Evolutionary conservation across 2,329 filamentous ascomycete species (phyloP), one percentile per base, ranked within the genome.

Genomic region (Fusarium sp.): DNA sequence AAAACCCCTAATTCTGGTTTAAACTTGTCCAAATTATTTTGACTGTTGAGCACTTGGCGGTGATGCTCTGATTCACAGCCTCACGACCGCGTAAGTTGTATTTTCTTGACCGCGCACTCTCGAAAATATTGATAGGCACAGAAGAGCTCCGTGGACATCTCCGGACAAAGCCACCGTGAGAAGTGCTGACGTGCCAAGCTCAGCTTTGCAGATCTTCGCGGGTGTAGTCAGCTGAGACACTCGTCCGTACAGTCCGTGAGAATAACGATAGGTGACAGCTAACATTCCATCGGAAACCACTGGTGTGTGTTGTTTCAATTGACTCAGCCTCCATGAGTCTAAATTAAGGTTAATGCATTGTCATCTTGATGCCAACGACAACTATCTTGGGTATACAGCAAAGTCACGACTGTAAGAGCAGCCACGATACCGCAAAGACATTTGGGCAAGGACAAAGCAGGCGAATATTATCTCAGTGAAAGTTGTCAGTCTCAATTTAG

Each of bases 1-100:
- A n/a, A 18, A 1, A 3, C 1, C 2, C 2, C 1, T 0, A n/a
- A 11, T 1, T 37, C 0, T 0, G 11, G 32, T 6, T 2, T 11
- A 0, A n/a, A n/a, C 1, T 1, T n/a, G 18, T 37, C 34, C n/a
- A 0, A 4, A n/a, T 37, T 37, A n/a, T 4, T 37, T 7, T 6
- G 10, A n/a, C 34, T 12, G 6, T 37, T 37, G 18, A 3, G 10
- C 6, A 1, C 34, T 37, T n/a, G 34, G 18, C 34, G 6, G 10
- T 12, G 18, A 37, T 37, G 34, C 34, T 37, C 34, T 37, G 0
- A 12, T 41, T 54, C 59, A 62, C 30, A 62, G 57, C 57, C 57
- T 24, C 46, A 9, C 2, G 22, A 13, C 40, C 55, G n/a, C 46
- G 60, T 61, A 46, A 20, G 6, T 11, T 61, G 2, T 1, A 13